Evolutionary conservation across 257 asterid species (phyloP), one percentile per base, ranked within the genome.

Genomic region (Thymus mandschuricus): DNA sequence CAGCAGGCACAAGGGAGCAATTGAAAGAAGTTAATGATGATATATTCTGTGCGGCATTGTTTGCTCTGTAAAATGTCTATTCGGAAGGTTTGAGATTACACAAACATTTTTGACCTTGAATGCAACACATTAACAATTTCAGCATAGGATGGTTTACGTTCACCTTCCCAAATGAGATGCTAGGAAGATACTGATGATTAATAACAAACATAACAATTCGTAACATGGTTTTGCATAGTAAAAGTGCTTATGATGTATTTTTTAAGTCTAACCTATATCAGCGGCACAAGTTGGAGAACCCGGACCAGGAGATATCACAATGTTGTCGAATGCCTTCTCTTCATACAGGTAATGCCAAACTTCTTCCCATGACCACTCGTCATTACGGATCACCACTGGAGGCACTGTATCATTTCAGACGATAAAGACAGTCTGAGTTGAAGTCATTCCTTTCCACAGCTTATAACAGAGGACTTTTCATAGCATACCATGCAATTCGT

Each of bases 261-360:
- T 64, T 52, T 50, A 33, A 60, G 45, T 56, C 81, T 56, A 75
- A 95, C 99, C 99, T 82, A 95, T 85, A 83, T 95, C 99, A 66
- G 88, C 83, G 59, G 92, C 83, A 80, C 97, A 86, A 28, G 92
- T 69, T 6, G 99, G 99, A 74, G 98, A 89, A 69, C 99, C 99
- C 35, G 99, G 99, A 72, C 99, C 99, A 54, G 99, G 99, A 77
- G 99, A 95, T 82, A 95, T 87, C 72, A 95, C 97, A 66, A 95
- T 87, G 81, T 95, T 95, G 80, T 95, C 98, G 60, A 95, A 92
- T 55, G 90, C 94, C 81, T 76, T 95, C 66, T 82, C 90, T 72
- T 86, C 95, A 78, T 92, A 92, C 64, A 95, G 66, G 73, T 84
- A 87, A 73, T 84, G 85, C 72, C 76, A 87, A 33, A 87, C 71